A percentile compares a stretch with the other conserved stretches of the same genome.
Evolutionary conservation across 2,329 filamentous ascomycete species (phyloP).

Genomic region (Chaetomiaceae sp.): DNA sequence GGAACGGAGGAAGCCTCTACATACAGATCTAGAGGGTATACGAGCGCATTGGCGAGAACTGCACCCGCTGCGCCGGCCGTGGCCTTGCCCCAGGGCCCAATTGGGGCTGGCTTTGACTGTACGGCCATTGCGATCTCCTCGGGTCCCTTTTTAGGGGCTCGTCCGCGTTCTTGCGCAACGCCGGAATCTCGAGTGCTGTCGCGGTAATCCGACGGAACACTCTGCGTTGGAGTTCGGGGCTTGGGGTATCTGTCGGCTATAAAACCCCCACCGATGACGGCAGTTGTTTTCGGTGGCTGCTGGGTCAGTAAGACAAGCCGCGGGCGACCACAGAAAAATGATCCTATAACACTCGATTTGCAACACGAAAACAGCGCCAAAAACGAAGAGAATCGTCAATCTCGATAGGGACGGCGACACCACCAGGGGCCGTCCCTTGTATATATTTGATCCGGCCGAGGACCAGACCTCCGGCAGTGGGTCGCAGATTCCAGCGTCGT

Average conservation of each 20-base stretch:
- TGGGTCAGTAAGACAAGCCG: background rate
- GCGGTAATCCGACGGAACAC: background rate
- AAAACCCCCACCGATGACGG: constrained; percentile 21
- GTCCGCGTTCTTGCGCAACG: background rate
- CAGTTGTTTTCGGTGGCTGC: constrained; percentile 19
- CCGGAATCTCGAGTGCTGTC: background rate
- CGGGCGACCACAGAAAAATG: background rate
- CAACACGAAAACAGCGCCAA: background rate
- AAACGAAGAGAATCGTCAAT: no score
- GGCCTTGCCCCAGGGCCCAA: constrained; percentile 90
- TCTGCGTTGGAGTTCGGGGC: background rate
- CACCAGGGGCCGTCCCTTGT: constrained; percentile 4
- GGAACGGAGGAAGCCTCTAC: constrained; percentile 32
- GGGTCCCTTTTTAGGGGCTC: constrained; percentile 5
- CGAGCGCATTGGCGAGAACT: constrained; percentile 88
- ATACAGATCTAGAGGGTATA: constrained; percentile 96
- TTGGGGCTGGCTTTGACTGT: constrained; percentile 60
- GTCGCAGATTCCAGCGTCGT: background rate
- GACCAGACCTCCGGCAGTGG: constrained; percentile 5
- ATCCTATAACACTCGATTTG: no score
- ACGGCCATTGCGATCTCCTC: constrained; percentile 41
- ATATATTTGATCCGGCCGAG: constrained; percentile 10
- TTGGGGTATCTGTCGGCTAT: constrained; percentile 12
- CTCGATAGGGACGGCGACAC: constrained; percentile 6
- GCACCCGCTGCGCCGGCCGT: constrained; percentile 90